phyloP scores from a whole-genome alignment of 352 stramenopile species.

The Globisporangium paroecandrum region DNA sequence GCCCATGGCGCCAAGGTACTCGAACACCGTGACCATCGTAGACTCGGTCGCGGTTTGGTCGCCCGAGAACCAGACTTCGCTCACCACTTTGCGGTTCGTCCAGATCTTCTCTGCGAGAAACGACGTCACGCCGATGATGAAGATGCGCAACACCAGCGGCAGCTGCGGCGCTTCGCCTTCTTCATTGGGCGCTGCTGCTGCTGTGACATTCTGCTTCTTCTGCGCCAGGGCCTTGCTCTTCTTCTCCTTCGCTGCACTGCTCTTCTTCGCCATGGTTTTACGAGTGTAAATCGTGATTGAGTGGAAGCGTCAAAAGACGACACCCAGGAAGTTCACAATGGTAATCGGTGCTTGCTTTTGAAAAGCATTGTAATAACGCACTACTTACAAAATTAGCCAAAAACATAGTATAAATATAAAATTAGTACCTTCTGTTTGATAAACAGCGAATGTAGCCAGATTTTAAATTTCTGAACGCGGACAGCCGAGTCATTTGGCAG shows the following conservation, averaged over 20 bases:
- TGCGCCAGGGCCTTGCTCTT: constrained; percentile 2
- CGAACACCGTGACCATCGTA: constrained; percentile 67
- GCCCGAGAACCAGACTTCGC: constrained; percentile 58
- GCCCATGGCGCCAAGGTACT: constrained; percentile 78
- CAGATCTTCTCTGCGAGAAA: constrained; percentile 80
- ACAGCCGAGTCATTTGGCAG: constrained; percentile 1
- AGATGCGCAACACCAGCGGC: constrained; percentile 50
- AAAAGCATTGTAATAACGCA: background rate
- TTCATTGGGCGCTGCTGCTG: constrained; percentile 1
- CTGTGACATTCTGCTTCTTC: background rate
- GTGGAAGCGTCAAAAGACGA: no score
- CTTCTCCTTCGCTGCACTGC: constrained; percentile 2
- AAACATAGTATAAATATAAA: no score
- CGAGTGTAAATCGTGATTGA: no score
- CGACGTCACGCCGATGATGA: constrained; percentile 63
- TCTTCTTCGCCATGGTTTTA: constrained; percentile 13
- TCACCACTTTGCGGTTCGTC: constrained; percentile 67
- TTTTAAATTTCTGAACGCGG: constrained; percentile 10
- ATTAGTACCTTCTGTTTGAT: background rate
- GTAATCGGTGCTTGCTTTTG: background rate
- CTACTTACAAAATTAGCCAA: background rate
- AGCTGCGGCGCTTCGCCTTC: constrained; percentile 32
- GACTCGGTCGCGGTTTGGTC: constrained; percentile 49
- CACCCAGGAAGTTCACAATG: no score
- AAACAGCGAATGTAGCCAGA: background rate